phyloP scores from a whole-genome alignment of 176 grass and related monocot genomes.

The Bolboschoenus planiculmis region DNA sequence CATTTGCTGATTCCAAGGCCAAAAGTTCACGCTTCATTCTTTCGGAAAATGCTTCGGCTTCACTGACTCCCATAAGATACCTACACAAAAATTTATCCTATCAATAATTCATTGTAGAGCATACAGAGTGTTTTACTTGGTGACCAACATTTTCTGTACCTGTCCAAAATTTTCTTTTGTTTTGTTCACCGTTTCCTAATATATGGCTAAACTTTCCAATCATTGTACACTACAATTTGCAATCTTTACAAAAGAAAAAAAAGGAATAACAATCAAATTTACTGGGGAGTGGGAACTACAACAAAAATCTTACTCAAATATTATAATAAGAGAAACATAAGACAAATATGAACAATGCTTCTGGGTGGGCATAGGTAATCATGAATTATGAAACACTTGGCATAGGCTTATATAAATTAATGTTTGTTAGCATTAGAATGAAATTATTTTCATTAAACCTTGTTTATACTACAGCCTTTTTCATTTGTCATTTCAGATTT shows the following conservation, averaged over 20 bases:
- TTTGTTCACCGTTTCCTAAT: not conserved
- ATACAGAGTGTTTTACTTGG: not conserved
- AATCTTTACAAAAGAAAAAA: not conserved
- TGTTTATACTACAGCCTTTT: not conserved
- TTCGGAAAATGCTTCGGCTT: constrained; percentile 95
- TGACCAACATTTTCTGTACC: not conserved
- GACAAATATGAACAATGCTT: not conserved
- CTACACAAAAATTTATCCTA: constrained; percentile 17
- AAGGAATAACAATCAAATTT: not conserved
- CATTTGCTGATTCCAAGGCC: constrained; percentile 93
- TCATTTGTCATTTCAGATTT: not conserved
- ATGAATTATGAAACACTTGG: not conserved
- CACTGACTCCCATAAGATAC: constrained; percentile 87
- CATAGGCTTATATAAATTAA: not conserved
- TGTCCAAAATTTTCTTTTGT: not conserved
- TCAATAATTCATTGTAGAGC: not conserved
- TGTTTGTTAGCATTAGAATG: not conserved
- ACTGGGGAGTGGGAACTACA: not conserved
- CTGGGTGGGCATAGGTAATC: not conserved
- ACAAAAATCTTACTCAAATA: not conserved
- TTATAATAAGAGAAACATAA: not conserved
- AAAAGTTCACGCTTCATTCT: constrained; percentile 91
- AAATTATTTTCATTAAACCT: not conserved
- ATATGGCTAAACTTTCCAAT: not conserved
- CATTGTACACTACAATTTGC: not conserved